These are phyloP conservation scores for Lipomyces starkeyi DNA, from an alignment of 805 yeast species.

Conservation along the genomic window DNA sequence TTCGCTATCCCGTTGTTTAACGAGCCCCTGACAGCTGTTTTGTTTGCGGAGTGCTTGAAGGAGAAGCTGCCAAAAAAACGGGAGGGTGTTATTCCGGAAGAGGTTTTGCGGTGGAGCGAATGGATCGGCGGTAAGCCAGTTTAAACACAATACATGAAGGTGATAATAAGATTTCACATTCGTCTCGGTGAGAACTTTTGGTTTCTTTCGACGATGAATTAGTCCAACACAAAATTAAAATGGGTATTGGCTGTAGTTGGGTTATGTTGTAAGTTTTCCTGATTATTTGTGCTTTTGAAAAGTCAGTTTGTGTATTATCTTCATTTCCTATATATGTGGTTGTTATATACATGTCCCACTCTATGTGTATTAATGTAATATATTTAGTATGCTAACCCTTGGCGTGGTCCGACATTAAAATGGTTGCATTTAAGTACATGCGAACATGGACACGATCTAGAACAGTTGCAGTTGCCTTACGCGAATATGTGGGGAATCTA, in stretches of 20 bases:
- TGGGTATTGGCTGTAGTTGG: not conserved
- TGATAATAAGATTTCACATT: not conserved
- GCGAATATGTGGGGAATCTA: too few relatives aligned
- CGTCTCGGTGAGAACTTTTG: not conserved
- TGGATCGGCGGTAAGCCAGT: conserved; percentile 94
- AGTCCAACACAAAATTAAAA: not conserved
- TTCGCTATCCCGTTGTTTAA: conserved; percentile 95
- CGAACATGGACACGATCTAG: too few relatives aligned
- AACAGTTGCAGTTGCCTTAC: too few relatives aligned
- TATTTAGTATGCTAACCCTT: too few relatives aligned
- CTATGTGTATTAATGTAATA: not conserved
- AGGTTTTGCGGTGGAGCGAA: conserved; percentile 96
- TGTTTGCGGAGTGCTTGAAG: conserved; percentile 84
- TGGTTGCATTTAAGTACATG: not conserved
- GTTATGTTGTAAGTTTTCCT: not conserved
- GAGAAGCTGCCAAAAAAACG: conserved; percentile 63
- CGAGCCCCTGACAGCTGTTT: conserved; percentile 89
- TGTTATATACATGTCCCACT: not conserved
- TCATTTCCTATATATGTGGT: too few relatives aligned
- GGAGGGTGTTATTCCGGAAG: conserved; percentile 73
- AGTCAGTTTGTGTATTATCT: too few relatives aligned
- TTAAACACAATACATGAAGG: conserved; percentile 39
- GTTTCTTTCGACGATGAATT: not conserved
- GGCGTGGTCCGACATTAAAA: too few relatives aligned
- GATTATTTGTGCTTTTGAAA: not conserved